These are phyloP conservation scores for Penicillium herquei DNA, from an alignment of 495 filamentous ascomycete species.

Conservation along the genomic window DNA sequence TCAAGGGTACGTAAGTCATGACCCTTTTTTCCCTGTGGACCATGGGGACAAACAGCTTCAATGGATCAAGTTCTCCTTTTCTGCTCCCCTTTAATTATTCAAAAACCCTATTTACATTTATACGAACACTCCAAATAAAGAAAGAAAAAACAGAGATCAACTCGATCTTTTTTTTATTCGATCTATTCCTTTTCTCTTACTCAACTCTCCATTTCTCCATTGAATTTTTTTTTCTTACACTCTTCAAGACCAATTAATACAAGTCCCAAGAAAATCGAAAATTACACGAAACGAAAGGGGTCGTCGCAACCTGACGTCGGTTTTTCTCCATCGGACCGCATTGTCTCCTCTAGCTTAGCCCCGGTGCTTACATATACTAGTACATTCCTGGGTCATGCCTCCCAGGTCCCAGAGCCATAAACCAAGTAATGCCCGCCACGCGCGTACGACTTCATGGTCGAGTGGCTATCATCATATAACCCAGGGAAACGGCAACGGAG, in stretches of 20 bases:
- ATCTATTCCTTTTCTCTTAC: background rate
- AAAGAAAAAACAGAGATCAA: background rate
- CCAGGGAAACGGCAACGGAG: constrained; percentile 23
- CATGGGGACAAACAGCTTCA: constrained; percentile 4
- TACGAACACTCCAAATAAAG: background rate
- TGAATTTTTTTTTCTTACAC: background rate
- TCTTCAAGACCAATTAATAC: constrained; percentile 7
- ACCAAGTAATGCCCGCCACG: constrained; percentile 38
- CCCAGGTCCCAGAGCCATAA: constrained; percentile 25
- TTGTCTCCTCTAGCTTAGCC: background rate
- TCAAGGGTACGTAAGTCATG: background rate
- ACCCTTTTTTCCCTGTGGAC: constrained; percentile 2
- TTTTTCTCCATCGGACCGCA: background rate
- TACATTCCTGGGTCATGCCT: constrained; percentile 22
- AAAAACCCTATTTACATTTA: too few relatives aligned
- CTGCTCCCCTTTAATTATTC: constrained; percentile 1
- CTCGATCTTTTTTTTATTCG: background rate
- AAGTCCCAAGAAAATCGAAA: constrained; percentile 7
- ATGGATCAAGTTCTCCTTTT: background rate
- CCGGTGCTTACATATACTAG: constrained; percentile 5
- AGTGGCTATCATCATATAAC: constrained; percentile 33
- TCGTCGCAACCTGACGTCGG: constrained; percentile 23
- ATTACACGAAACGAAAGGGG: constrained; percentile 24
- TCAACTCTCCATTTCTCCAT: constrained; percentile 1
- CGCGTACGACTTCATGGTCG: constrained; percentile 43